Conservation (phyloP, 305 asterid species). For the Plantago lanceolata region DNA sequence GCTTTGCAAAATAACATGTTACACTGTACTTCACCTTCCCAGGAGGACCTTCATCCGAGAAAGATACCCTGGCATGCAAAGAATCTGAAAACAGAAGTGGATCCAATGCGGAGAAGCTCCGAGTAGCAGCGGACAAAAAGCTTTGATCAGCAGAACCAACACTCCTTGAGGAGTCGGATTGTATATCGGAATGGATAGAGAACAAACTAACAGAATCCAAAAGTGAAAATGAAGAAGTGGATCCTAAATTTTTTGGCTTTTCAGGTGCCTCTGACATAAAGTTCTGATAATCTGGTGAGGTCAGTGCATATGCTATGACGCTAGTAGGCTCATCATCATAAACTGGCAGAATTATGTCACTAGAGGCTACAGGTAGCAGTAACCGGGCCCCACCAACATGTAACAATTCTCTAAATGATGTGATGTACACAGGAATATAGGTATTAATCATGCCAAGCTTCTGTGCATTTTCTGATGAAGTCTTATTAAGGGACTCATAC, state of each 20-base stretch:
- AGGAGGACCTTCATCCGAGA: constrained; percentile 61
- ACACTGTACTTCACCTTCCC: constrained; percentile 74
- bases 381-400: constrained; percentile 61
- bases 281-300: constrained; percentile 52
- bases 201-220: constrained; percentile 49
- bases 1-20: constrained; percentile 73
- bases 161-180: constrained; percentile 43
- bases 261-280: constrained; percentile 51
- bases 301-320: constrained; percentile 63
- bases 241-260: constrained; percentile 41
- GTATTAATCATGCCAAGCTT: constrained; percentile 45
- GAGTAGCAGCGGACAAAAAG: constrained; percentile 41
- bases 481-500: constrained; percentile 42
- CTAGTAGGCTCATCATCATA: constrained; percentile 91
- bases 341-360: constrained; percentile 58
- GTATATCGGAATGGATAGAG: constrained; percentile 49
- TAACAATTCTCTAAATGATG: constrained; percentile 52
- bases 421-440: constrained; percentile 54
- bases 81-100: constrained; percentile 38
- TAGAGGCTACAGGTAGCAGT: constrained; percentile 50
- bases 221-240: constrained; percentile 50
- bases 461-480: constrained; percentile 32
- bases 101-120: constrained; percentile 50
- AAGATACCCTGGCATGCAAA: constrained; percentile 55
- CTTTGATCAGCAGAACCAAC: constrained; percentile 44